These are phyloP conservation scores for Sistotremastrum suecicum DNA, from an alignment of 768 basidiomycete genomes.

Conservation along the genomic window DNA sequence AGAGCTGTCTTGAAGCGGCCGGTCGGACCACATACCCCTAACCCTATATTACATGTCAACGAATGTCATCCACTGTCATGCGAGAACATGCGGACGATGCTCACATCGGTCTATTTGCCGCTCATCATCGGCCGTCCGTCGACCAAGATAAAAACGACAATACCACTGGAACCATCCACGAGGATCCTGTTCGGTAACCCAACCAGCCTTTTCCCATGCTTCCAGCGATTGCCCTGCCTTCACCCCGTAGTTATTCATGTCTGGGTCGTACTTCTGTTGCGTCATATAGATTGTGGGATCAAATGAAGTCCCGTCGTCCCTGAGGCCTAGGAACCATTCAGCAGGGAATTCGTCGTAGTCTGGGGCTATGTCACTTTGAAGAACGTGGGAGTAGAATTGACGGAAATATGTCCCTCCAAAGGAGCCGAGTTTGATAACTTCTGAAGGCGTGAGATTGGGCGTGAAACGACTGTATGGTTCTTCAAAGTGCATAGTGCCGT, in stretches of 20 bases:
- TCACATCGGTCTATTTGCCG: constrained; percentile 1
- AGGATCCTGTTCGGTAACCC: not conserved
- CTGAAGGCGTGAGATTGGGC: not conserved
- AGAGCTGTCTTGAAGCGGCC: not conserved
- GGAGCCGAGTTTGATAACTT: not conserved
- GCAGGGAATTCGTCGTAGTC: constrained; percentile 1
- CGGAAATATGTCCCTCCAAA: constrained; percentile 1
- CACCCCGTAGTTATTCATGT: not conserved
- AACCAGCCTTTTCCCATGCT: not conserved
- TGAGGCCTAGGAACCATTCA: not conserved
- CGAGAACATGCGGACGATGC: not conserved
- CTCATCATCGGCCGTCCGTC: constrained; percentile 1
- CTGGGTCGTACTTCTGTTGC: not conserved
- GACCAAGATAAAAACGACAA: constrained; percentile 1
- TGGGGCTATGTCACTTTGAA: not conserved
- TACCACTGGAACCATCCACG: constrained; percentile 2
- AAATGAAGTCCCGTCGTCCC: too few species aligned
- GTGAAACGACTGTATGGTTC: not conserved
- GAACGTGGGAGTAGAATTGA: not conserved
- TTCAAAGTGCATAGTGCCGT: not conserved
- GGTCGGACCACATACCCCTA: not conserved
- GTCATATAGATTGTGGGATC: not conserved
- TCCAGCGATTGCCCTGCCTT: not conserved
- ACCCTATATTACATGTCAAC: not conserved
- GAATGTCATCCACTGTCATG: not conserved